Percentiles rank a stretch among this genome's conserved stretches.
Conservation (phyloP, 495 filamentous ascomycete genomes). For the Xylaria telfairii region DNA sequence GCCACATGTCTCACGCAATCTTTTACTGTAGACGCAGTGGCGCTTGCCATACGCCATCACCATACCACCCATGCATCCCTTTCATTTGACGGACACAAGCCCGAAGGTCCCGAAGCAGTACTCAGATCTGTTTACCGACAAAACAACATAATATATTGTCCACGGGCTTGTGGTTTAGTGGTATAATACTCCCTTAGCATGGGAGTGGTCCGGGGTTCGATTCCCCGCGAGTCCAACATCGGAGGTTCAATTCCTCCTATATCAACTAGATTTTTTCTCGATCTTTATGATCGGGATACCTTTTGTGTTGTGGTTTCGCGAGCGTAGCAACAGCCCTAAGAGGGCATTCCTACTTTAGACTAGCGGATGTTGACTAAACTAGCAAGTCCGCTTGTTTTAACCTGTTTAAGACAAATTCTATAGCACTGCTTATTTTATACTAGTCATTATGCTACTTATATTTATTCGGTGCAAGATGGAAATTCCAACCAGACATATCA, state of each 20-base stretch:
- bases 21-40: not conserved
- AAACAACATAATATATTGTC: not conserved
- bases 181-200: slow-evolving; percentile 32
- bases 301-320: not conserved
- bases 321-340: not conserved
- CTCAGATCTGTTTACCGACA: no score
- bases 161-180: slow-evolving; percentile 30
- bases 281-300: not conserved
- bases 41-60: not conserved
- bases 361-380: not conserved
- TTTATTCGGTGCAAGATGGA: no score
- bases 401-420: not conserved
- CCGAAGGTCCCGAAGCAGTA: not conserved
- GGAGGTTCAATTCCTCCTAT: slow-evolving; percentile 23
- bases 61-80: not conserved
- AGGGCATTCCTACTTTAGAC: not conserved
- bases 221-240: slow-evolving; percentile 56
- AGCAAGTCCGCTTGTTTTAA: not conserved
- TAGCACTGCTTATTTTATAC: no score
- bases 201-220: slow-evolving; percentile 65
- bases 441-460: no score
- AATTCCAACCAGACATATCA: not conserved
- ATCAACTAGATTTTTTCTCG: not conserved
- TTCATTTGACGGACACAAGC: not conserved
- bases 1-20: not conserved